phyloP scores from a whole-genome alignment of 345 rosid genomes.

The Hypericum androsaemum region DNA sequence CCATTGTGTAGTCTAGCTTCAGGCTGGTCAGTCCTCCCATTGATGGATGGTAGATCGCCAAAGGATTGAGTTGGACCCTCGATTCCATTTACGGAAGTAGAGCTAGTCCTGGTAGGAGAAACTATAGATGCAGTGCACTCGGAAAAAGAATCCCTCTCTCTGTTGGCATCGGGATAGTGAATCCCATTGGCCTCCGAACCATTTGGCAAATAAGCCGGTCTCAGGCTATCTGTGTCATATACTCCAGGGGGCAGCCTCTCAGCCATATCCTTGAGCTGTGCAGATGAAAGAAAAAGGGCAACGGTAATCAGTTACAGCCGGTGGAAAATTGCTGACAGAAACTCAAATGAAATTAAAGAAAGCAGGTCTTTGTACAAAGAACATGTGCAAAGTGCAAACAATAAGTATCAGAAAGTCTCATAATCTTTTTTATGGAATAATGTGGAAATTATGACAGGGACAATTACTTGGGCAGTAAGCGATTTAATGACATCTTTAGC shows the following conservation, averaged over 20 bases:
- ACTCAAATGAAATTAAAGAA: too few species aligned
- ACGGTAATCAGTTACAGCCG: too few species aligned
- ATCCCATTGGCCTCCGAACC: constrained; percentile 65
- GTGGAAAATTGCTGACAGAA: too few species aligned
- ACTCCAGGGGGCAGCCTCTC: constrained; percentile 67
- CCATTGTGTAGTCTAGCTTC: constrained; percentile 40
- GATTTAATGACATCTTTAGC: constrained; percentile 96
- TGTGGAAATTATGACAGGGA: constrained; percentile 2
- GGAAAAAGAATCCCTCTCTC: constrained; percentile 54
- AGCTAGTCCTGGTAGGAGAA: constrained; percentile 33
- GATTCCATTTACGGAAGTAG: constrained; percentile 33
- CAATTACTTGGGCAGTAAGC: constrained; percentile 73
- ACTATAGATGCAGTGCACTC: constrained; percentile 43
- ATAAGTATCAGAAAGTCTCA: not conserved
- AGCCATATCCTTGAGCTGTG: constrained; percentile 85
- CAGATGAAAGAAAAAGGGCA: not conserved
- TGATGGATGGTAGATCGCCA: constrained; percentile 33
- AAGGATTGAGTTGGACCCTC: constrained; percentile 27
- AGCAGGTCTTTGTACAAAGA: too few species aligned
- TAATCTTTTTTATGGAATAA: not conserved
- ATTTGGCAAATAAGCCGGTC: constrained; percentile 35
- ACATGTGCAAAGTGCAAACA: too few species aligned
- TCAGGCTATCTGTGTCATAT: constrained; percentile 45
- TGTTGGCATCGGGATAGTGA: constrained; percentile 41
- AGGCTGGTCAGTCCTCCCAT: constrained; percentile 31